A percentile compares a stretch with the other conserved stretches of the same genome.
Evolutionary conservation across 495 filamentous ascomycete genomes (phyloP).

Genomic region (Aspergillus nanangensis): DNA sequence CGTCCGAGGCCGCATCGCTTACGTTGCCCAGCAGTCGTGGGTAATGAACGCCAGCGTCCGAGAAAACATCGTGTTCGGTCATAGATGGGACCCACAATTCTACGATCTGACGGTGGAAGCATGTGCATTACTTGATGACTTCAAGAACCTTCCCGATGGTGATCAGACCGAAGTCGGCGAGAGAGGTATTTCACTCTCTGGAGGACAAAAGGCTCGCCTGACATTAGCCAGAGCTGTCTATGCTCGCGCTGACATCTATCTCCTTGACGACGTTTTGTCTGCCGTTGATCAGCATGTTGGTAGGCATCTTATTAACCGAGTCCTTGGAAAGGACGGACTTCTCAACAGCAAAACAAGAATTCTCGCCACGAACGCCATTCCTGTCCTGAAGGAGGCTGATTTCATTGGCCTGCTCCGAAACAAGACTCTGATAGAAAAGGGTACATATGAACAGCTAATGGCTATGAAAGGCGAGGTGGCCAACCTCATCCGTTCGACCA

Average conservation of each 20-base stretch:
- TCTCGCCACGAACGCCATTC: slow-evolving; percentile 93
- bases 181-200: slow-evolving; percentile 93
- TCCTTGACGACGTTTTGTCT: slow-evolving; percentile 90
- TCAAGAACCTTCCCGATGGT: slow-evolving; percentile 87
- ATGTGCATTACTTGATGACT: slow-evolving; percentile 88
- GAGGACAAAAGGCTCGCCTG: slow-evolving; percentile 92
- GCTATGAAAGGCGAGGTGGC: slow-evolving; percentile 90
- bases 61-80: slow-evolving; percentile 96
- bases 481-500: slow-evolving; percentile 75
- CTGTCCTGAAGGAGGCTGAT: slow-evolving; percentile 82
- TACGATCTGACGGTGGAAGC: slow-evolving; percentile 93
- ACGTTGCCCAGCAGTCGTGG: slow-evolving; percentile 90
- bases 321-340: slow-evolving; percentile 81
- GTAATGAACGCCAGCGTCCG: slow-evolving; percentile 97
- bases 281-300: slow-evolving; percentile 98
- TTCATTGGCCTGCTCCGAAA: slow-evolving; percentile 80
- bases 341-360: slow-evolving; percentile 85
- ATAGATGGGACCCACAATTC: slow-evolving; percentile 90
- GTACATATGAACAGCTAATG: slow-evolving; percentile 84
- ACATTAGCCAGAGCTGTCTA: slow-evolving; percentile 97
- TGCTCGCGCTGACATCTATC: slow-evolving; percentile 92
- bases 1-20: slow-evolving; percentile 77
- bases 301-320: slow-evolving; percentile 87
- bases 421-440: slow-evolving; percentile 78
- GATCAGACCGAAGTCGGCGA: slow-evolving; percentile 97